Conservation (phyloP, 2,329 filamentous ascomycete genomes). For the Alternaria gansuensis region DNA sequence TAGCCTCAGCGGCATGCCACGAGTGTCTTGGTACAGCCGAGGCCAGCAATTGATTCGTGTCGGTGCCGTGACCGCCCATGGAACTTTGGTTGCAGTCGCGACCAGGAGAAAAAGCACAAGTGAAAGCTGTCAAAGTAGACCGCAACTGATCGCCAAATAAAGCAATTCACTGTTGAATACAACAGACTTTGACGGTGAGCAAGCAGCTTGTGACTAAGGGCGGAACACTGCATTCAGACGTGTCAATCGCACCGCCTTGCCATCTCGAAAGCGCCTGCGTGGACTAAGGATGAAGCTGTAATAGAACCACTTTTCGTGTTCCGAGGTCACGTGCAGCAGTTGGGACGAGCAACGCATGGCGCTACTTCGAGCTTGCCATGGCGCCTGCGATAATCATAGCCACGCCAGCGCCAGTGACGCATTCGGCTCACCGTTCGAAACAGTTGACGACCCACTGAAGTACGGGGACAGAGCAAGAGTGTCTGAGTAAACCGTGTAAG, state of each 20-base stretch:
- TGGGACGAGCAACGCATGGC: constrained; percentile 1
- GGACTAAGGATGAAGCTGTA: constrained; percentile 20
- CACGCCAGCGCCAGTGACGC: constrained; percentile 20
- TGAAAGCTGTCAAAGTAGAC: constrained; percentile 23
- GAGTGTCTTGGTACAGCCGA: background rate
- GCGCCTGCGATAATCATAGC: constrained; percentile 18
- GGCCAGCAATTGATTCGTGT: constrained; percentile 11
- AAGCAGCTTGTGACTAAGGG: constrained; percentile 5
- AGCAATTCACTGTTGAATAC: constrained; percentile 20
- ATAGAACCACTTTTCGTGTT: constrained; percentile 17
- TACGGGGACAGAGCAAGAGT: constrained; percentile 10
- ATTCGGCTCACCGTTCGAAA: constrained; percentile 22
- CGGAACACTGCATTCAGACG: constrained; percentile 7
- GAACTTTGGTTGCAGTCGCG: constrained; percentile 10
- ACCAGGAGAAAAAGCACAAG: constrained; percentile 19
- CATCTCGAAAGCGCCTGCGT: constrained; percentile 8
- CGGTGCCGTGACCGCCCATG: constrained; percentile 12
- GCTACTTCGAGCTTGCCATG: constrained; percentile 7
- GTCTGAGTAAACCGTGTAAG: constrained; percentile 5
- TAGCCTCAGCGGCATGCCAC: constrained; percentile 19
- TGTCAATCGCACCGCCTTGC: constrained; percentile 13
- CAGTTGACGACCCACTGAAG: constrained; percentile 7
- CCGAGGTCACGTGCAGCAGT: constrained; percentile 12
- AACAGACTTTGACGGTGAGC: constrained; percentile 6
- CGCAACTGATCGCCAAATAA: constrained; percentile 26